These are phyloP conservation scores for Aspergillus pseudonomiae DNA, from an alignment of 2,329 filamentous ascomycete genomes.

Conservation along the genomic window DNA sequence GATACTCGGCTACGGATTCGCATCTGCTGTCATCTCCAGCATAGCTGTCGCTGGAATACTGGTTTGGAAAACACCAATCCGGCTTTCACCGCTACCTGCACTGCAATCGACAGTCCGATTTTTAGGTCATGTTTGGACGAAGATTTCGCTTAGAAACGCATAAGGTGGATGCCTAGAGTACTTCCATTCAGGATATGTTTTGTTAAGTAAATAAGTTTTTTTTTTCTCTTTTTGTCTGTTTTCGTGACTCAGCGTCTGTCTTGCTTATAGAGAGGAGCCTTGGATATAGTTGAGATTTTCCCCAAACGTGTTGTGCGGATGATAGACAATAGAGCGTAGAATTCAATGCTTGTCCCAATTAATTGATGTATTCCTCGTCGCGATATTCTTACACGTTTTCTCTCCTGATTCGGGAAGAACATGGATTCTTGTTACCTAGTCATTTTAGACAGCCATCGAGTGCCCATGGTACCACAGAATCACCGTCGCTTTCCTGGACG, in stretches of 20 bases:
- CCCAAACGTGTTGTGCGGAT: neutral
- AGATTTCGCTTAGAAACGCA: neutral
- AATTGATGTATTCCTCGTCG: neutral
- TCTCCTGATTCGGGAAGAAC: neutral
- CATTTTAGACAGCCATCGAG: too few relatives aligned
- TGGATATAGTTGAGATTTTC: neutral
- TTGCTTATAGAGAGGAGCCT: neutral
- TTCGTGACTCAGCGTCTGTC: neutral
- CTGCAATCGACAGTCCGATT: conserved; percentile 19
- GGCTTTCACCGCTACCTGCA: conserved; percentile 23
- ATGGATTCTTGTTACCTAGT: neutral
- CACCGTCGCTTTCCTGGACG: too few relatives aligned
- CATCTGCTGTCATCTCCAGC: conserved; percentile 31
- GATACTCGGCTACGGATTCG: conserved; percentile 53
- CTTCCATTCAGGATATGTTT: neutral
- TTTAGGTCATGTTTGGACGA: conserved; percentile 22
- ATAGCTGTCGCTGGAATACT: conserved; percentile 33
- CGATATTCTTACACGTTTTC: neutral
- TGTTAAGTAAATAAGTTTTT: neutral
- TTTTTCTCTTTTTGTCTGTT: neutral
- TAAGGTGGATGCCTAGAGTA: neutral
- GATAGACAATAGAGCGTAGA: neutral
- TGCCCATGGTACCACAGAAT: neutral
- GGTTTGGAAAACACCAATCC: conserved; percentile 34
- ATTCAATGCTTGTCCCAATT: neutral